phyloP scores from a whole-genome alignment of 441 rosid species.

The Pelargonium cotyledonis region DNA sequence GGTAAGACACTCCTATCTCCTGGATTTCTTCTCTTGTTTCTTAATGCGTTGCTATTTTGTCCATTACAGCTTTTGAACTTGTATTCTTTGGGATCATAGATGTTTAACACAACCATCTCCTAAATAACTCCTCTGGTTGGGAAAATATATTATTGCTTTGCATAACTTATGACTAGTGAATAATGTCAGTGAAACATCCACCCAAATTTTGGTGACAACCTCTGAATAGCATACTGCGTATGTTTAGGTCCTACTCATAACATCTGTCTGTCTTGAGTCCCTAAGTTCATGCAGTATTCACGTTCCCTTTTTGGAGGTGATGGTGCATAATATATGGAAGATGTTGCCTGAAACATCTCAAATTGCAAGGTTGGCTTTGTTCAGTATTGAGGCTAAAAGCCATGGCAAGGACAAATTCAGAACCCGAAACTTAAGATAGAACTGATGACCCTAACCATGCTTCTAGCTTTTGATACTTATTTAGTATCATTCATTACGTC shows the following conservation, averaged over 20 bases:
- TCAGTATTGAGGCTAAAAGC: not conserved
- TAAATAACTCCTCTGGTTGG: not conserved
- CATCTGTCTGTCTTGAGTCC: not conserved
- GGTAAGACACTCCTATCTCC: conserved; percentile 35
- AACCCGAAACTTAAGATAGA: no score
- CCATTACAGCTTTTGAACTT: no score
- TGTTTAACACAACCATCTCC: no score
- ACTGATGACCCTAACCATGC: no score
- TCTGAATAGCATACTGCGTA: no score
- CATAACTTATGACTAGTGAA: not conserved
- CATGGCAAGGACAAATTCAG: no score
- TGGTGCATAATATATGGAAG: not conserved
- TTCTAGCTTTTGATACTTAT: not conserved
- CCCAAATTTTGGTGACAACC: not conserved
- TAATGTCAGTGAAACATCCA: not conserved
- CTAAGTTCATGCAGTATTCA: not conserved
- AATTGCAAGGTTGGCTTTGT: not conserved
- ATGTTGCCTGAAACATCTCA: not conserved
- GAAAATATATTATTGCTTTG: not conserved
- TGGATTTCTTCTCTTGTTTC: not conserved
- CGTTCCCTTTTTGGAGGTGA: not conserved
- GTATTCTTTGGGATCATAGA: no score
- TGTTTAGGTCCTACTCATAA: no score
- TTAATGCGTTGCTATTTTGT: no score
- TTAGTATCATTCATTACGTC: not conserved